Conservation (phyloP, 495 filamentous ascomycete genomes). For the Neurospora discreta region DNA sequence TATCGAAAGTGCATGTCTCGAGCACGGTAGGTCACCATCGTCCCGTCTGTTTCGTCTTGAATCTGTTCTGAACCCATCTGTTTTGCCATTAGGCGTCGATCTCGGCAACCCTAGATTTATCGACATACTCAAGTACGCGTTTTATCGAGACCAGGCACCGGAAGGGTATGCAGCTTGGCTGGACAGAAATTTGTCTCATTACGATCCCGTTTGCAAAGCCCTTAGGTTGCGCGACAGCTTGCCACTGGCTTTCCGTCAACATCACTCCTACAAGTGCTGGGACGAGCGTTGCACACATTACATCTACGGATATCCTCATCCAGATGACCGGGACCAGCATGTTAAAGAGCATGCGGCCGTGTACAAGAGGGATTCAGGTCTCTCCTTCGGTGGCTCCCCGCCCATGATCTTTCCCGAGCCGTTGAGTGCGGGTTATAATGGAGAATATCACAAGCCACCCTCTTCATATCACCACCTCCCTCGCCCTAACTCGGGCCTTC, state of each 20-base stretch:
- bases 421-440: conserved; percentile 18
- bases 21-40: conserved; percentile 29
- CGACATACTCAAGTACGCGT: conserved; percentile 26
- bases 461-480: conserved; percentile 27
- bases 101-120: conserved; percentile 32
- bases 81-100: conserved; percentile 27
- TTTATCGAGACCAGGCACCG: conserved; percentile 27
- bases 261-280: conserved; percentile 38
- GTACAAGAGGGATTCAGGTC: conserved; percentile 33
- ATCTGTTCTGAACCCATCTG: conserved; percentile 6
- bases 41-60: background rate
- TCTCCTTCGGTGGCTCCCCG: conserved; percentile 29
- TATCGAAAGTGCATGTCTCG: conserved; percentile 36
- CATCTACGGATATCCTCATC: conserved; percentile 37
- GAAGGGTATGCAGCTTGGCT: conserved; percentile 36
- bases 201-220: conserved; percentile 33
- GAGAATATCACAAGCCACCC: conserved; percentile 23
- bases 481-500: conserved; percentile 25
- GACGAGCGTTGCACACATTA: conserved; percentile 40
- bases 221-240: conserved; percentile 30
- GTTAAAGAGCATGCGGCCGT: conserved; percentile 29
- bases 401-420: conserved; percentile 27
- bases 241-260: conserved; percentile 25
- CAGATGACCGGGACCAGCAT: conserved; percentile 36
- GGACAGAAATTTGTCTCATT: conserved; percentile 32